A percentile compares a stretch with the other conserved stretches of the same genome.
Evolutionary conservation across 805 yeast species (phyloP).

Genomic region (Tetrapisispora namnaoensis): DNA sequence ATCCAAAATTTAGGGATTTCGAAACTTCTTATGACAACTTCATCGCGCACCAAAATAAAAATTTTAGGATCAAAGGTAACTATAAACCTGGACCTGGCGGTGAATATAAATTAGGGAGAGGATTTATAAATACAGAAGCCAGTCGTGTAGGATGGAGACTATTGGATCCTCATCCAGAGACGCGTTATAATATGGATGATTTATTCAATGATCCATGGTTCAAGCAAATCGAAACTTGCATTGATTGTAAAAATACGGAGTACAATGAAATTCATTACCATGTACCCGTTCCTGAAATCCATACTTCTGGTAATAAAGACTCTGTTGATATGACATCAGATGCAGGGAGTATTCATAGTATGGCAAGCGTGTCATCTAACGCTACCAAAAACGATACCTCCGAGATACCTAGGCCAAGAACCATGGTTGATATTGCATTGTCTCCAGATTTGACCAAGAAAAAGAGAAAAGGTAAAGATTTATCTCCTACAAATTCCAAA

Average conservation of each 20-base stretch:
- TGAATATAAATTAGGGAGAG: constrained; percentile 61
- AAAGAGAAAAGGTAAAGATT: constrained; percentile 2
- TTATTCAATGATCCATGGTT: constrained; percentile 61
- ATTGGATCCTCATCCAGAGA: constrained; percentile 49
- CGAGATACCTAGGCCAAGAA: constrained; percentile 9
- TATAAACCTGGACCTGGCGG: constrained; percentile 55
- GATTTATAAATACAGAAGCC: constrained; percentile 47
- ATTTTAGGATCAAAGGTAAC: constrained; percentile 37
- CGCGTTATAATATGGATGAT: constrained; percentile 45
- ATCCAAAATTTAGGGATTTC: constrained; percentile 49
- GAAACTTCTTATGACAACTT: constrained; percentile 37
- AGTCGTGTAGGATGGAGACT: constrained; percentile 68
- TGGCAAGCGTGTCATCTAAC: neutral
- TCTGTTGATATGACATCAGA: neutral
- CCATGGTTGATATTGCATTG: constrained; percentile 21
- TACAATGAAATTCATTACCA: neutral
- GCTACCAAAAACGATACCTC: neutral
- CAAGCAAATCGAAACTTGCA: constrained; percentile 46
- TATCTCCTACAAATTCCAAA: neutral
- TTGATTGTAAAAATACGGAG: constrained; percentile 11
- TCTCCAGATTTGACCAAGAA: constrained; percentile 5
- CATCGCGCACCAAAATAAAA: constrained; percentile 33
- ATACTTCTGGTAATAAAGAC: neutral
- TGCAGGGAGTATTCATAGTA: neutral
- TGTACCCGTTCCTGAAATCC: constrained; percentile 2